phyloP scores from a whole-genome alignment of 495 filamentous ascomycete genomes.

The Annulohypoxylon maeteangense region DNA sequence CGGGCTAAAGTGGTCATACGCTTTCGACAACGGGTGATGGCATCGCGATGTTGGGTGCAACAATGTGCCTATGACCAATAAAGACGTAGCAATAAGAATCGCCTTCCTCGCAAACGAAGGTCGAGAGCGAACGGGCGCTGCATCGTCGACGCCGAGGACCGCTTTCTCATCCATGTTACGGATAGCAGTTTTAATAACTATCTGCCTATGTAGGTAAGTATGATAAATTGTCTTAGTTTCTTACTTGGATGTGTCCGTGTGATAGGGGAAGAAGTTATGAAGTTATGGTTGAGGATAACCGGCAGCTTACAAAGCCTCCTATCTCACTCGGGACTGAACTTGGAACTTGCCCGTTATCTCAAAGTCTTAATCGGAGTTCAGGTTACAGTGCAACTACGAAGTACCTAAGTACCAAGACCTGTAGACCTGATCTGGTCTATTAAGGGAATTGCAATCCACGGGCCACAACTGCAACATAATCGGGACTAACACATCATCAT shows the following conservation, averaged over 20 bases:
- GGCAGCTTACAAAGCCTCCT: constrained; percentile 32
- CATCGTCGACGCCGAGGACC: not conserved
- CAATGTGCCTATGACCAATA: constrained; percentile 35
- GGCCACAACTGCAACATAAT: constrained; percentile 5
- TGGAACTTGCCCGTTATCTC: not conserved
- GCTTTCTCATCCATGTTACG: constrained; percentile 31
- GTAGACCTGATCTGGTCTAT: not conserved
- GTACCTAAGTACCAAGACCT: not conserved
- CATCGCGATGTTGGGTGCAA: constrained; percentile 37
- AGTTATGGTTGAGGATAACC: not conserved
- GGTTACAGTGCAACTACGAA: not conserved
- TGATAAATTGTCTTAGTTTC: not conserved
- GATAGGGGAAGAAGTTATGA: constrained; percentile 1
- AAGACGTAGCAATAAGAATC: constrained; percentile 24
- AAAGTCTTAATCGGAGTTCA: not conserved
- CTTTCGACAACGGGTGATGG: constrained; percentile 32
- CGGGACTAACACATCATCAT: not conserved
- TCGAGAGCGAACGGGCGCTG: constrained; percentile 20
- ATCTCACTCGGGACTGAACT: not conserved
- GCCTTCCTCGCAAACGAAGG: constrained; percentile 24
- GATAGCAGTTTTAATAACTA: not conserved
- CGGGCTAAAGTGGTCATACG: constrained; percentile 39
- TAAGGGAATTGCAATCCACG: constrained; percentile 2
- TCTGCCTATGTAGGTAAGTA: not conserved
- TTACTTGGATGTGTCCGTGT: constrained; percentile 10